Percentiles rank a stretch among this genome's conserved stretches.
These are phyloP conservation scores for Fomitopsis palustris DNA, from an alignment of 1,284 basidiomycete species.

Conservation along the genomic window DNA sequence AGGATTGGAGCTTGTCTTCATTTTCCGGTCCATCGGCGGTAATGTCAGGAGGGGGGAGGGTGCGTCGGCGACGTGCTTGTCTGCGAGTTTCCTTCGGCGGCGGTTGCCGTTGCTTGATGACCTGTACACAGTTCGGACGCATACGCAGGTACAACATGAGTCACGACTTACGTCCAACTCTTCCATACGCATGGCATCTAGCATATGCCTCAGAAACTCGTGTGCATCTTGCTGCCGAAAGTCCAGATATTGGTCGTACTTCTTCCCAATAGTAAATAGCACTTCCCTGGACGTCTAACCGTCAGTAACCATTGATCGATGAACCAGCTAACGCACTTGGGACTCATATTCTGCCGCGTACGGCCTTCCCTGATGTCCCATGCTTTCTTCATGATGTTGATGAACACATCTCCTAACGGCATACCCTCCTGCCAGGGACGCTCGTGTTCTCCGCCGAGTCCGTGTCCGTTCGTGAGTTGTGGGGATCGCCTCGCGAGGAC, in stretches of 20 bases:
- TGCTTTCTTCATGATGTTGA: slow-evolving; percentile 51
- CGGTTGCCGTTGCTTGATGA: slow-evolving; percentile 75
- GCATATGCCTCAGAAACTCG: slow-evolving; percentile 83
- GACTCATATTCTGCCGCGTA: slow-evolving; percentile 51
- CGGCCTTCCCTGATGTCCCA: slow-evolving; percentile 56
- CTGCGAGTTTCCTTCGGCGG: slow-evolving; percentile 36
- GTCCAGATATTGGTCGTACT: slow-evolving; percentile 92
- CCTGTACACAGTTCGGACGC: slow-evolving; percentile 33
- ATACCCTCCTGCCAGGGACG: slow-evolving; percentile 51
- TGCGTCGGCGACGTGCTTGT: slow-evolving; percentile 19
- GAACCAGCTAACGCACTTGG: slow-evolving; percentile 45
- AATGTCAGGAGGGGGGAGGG: slow-evolving; percentile 2
- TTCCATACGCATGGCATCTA: slow-evolving; percentile 95
- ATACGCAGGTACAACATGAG: neutral
- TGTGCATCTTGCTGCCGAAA: slow-evolving; percentile 94
- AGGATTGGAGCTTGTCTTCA: slow-evolving; percentile 58
- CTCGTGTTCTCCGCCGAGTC: slow-evolving; percentile 47
- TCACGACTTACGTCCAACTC: slow-evolving; percentile 74
- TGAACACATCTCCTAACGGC: slow-evolving; percentile 63
- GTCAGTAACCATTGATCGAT: neutral
- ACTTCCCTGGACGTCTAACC: slow-evolving; percentile 40
- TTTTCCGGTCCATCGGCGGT: slow-evolving; percentile 19
- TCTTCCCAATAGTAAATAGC: slow-evolving; percentile 68
- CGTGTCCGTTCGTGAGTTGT: slow-evolving; percentile 62
- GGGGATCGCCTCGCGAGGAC: slow-evolving; percentile 53